Base-by-base conservation (phyloP, 129 eudicot species). In the Centrapalus pauciflorus region DNA sequence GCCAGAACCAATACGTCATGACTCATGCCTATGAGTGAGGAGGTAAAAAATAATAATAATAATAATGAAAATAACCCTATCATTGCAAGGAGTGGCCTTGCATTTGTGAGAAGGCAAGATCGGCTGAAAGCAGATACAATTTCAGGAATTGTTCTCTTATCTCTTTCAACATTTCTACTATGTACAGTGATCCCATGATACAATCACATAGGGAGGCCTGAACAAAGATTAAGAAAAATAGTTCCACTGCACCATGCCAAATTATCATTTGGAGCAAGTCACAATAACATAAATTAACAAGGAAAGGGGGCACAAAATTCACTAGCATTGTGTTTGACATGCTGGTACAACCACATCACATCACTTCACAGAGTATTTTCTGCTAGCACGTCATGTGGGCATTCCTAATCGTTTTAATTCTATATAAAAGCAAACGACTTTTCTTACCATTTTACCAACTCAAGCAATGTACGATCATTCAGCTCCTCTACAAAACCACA, bases 361-460 rank as follows among this genome's bases (percentile, higher is more conserved):
- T n/a, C n/a, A n/a, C 43, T 24, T 59, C 28, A 20, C 33, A 37
- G 37, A 34, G 21, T 34, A 61, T 11, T 20, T 61, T 37, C 67
- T 21, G 38, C 67, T 12, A 61, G 51, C 67, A 61, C 49, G 33
- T 60, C 67, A 61, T 30, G 33, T 60, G 20, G 14, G 66, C 29
- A 28, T 32, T 58, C 64, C 32, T 4, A 37, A n/a, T 61, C 35
- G 12, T 7, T 26, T 27, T 40, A 64, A 35, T 37, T 27, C 24
- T 3, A 64, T 23, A 40, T 26, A 41, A 63, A n/a, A n/a, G 37
- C 4, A n/a, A 14, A 25, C 35, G 40, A 41, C 9, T 14, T n/a
- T 63, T 40, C 70, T 16, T 19, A 17, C 5, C 10, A 61, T 46
- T 12, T 29, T 35, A 61, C 41, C 7, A 35, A 11, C 20, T 23